These are phyloP conservation scores for Penicillium paradoxum DNA, from an alignment of 495 filamentous ascomycete species.

Conservation along the genomic window DNA sequence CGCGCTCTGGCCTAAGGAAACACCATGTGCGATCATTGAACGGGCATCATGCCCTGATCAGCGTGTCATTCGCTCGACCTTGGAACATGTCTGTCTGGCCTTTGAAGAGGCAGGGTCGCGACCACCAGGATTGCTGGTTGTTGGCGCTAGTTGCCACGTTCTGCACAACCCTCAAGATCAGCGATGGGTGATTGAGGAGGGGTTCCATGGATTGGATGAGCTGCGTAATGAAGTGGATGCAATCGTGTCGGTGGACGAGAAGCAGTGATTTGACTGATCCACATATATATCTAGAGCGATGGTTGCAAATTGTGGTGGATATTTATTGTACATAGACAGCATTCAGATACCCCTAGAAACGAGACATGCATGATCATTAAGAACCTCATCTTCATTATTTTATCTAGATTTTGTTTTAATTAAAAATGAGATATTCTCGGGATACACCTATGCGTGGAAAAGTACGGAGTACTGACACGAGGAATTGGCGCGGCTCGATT, in stretches of 20 bases:
- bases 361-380: constrained; percentile 4
- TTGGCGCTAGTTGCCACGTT: constrained; percentile 79
- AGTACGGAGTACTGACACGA: not conserved
- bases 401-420: too few relatives aligned
- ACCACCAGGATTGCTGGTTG: constrained; percentile 86
- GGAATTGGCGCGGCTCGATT: not conserved
- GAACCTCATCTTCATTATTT: not conserved
- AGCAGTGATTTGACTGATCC: constrained; percentile 3
- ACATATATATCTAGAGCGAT: constrained; percentile 5
- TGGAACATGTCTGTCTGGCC: constrained; percentile 71
- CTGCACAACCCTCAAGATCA: constrained; percentile 49
- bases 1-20: constrained; percentile 47
- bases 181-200: constrained; percentile 87
- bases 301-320: constrained; percentile 7
- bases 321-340: constrained; percentile 22
- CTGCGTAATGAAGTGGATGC: constrained; percentile 25
- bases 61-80: constrained; percentile 79
- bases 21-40: constrained; percentile 89
- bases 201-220: constrained; percentile 63
- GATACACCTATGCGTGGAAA: too few relatives aligned
- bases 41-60: constrained; percentile 94
- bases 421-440: too few relatives aligned
- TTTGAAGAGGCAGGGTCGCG: constrained; percentile 86
- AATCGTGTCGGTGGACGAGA: constrained; percentile 6
- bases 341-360: constrained; percentile 19